Conservation (phyloP, 2,329 filamentous ascomycete genomes). For the Ophiostoma novo-ulmi region DNA sequence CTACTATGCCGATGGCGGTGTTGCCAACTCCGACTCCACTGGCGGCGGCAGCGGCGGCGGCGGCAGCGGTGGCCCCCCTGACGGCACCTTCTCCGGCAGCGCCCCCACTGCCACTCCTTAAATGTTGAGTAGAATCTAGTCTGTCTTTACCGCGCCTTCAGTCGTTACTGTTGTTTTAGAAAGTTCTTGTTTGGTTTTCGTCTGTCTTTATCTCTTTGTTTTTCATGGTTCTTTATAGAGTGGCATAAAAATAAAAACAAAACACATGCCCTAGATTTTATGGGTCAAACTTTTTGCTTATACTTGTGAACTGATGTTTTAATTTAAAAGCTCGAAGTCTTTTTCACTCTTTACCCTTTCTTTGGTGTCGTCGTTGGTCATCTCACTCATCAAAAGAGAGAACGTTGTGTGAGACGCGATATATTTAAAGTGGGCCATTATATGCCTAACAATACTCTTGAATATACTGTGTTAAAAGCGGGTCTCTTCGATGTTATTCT, state of each 20-base stretch:
- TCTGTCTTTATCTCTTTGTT: neutral
- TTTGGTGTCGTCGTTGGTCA: neutral
- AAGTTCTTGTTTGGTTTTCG: neutral
- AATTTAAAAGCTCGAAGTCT: neutral
- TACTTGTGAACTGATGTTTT: neutral
- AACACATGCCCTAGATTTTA: neutral
- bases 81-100: conserved; percentile 13
- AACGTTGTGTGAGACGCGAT: neutral
- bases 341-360: neutral
- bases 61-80: neutral
- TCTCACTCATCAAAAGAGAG: neutral
- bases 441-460: too few species aligned
- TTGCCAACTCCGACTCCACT: conserved; percentile 20
- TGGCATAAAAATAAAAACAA: neutral
- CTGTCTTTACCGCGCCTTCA: neutral
- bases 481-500: neutral
- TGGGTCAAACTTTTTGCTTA: neutral
- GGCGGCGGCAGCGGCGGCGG: conserved; percentile 5
- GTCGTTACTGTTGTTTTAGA: conserved; percentile 1
- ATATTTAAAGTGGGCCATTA: neutral
- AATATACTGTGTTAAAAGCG: neutral
- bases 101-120: neutral
- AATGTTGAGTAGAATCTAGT: neutral
- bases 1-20: conserved; percentile 24
- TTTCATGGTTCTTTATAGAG: neutral